phyloP scores from a whole-genome alignment of 768 basidiomycete species.

The Sporobolomyces pararoseus region DNA sequence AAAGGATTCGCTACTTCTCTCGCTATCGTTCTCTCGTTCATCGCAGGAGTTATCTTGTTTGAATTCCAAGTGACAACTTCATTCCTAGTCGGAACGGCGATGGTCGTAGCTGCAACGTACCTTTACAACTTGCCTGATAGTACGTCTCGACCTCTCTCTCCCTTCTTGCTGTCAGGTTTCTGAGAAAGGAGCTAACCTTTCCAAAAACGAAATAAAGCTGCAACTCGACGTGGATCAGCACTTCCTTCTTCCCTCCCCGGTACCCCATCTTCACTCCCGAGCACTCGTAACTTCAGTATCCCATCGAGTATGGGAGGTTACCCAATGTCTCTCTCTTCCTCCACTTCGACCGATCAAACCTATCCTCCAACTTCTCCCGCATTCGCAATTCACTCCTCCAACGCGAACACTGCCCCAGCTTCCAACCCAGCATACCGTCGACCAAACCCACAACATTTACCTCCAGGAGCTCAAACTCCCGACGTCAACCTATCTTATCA shows the following conservation, averaged over 20 bases:
- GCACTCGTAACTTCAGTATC: background rate
- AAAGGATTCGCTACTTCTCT: conserved; percentile 88
- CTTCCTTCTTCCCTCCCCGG: conserved; percentile 20
- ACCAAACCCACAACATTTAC: conserved; percentile 11
- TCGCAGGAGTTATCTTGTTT: conserved; percentile 85
- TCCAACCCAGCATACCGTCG: conserved; percentile 22
- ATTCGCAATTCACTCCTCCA: conserved; percentile 5
- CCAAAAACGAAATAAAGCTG: background rate
- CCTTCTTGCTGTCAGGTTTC: too few relatives aligned
- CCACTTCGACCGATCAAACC: background rate
- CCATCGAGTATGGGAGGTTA: conserved; percentile 2
- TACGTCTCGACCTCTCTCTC: background rate
- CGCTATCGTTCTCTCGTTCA: conserved; percentile 89
- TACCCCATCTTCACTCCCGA: background rate
- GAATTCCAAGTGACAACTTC: conserved; percentile 78
- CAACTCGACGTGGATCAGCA: background rate
- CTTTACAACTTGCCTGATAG: conserved; percentile 73
- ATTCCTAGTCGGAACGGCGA: conserved; percentile 75
- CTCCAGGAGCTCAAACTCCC: conserved; percentile 29
- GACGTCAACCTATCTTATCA: conserved; percentile 11
- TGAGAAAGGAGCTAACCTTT: too few relatives aligned
- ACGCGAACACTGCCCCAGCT: background rate
- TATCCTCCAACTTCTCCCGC: conserved; percentile 11
- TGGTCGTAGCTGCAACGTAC: conserved; percentile 85
- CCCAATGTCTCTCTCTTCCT: background rate